Percentiles rank a stretch among this genome's conserved stretches.
These are phyloP conservation scores for Backusella australiensis DNA, from an alignment of 192 early-diverging fungal genomes.

Conservation along the genomic window DNA sequence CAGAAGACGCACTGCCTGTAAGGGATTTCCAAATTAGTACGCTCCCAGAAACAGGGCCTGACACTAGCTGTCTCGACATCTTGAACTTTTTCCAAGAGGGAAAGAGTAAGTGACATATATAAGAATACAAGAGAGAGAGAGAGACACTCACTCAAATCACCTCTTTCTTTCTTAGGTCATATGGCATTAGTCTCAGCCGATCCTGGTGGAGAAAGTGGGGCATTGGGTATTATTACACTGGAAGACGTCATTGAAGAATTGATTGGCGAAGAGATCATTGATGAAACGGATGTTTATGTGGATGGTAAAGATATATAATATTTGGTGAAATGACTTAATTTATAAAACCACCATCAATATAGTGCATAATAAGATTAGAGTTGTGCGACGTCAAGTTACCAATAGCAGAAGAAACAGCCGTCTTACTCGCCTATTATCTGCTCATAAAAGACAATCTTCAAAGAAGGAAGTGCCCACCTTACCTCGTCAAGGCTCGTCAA, in stretches of 20 bases:
- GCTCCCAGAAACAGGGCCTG: conserved; percentile 45
- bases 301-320: neutral
- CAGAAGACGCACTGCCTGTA: conserved; percentile 59
- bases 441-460: neutral
- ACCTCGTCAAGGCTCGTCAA: too few species aligned
- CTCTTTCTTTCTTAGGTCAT: conserved; percentile 38
- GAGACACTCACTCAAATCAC: too few species aligned
- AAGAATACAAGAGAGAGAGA: too few species aligned
- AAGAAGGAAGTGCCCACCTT: neutral
- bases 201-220: conserved; percentile 45
- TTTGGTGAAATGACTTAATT: neutral
- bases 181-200: conserved; percentile 63
- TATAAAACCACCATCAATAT: neutral
- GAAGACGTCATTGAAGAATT: conserved; percentile 84
- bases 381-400: conserved; percentile 42
- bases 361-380: conserved; percentile 59
- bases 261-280: conserved; percentile 50
- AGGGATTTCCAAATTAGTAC: conserved; percentile 53
- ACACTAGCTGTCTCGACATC: conserved; percentile 65
- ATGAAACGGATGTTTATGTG: conserved; percentile 24
- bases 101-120: conserved; percentile 41
- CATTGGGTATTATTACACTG: conserved; percentile 74
- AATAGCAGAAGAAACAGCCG: conserved; percentile 19
- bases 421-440: conserved; percentile 17
- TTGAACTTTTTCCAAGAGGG: conserved; percentile 82